Conservation (phyloP, 495 filamentous ascomycete species). For the Eremomyces bilateralis region DNA sequence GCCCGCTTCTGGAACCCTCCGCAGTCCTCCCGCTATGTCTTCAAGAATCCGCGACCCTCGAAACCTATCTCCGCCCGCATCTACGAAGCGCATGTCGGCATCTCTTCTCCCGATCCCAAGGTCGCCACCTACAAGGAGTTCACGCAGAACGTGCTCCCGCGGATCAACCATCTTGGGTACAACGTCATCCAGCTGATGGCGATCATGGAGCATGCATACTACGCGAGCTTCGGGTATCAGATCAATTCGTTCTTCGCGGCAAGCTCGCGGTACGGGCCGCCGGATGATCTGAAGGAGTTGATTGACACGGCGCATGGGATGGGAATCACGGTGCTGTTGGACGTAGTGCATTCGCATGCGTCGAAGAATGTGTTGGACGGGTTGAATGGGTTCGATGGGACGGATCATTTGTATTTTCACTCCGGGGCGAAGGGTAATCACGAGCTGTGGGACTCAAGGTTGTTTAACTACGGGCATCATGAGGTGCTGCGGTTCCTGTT, state of each 20-base stretch:
- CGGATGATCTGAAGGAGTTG: conserved; percentile 89
- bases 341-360: conserved; percentile 94
- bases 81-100: conserved; percentile 95
- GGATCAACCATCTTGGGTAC: conserved; percentile 80
- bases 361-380: conserved; percentile 93
- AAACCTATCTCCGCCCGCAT: conserved; percentile 75
- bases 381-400: conserved; percentile 83
- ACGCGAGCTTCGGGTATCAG: conserved; percentile 96
- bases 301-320: conserved; percentile 86
- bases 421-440: conserved; percentile 62
- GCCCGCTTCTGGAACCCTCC: conserved; percentile 95
- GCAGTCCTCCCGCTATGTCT: conserved; percentile 44
- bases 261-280: conserved; percentile 82
- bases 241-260: conserved; percentile 97
- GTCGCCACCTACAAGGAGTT: conserved; percentile 95
- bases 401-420: conserved; percentile 91
- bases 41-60: conserved; percentile 62
- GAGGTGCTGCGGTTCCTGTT: conserved; percentile 87
- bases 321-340: conserved; percentile 78
- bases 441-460: conserved; percentile 81
- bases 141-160: conserved; percentile 71
- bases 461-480: conserved; percentile 93
- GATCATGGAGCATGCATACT: conserved; percentile 98
- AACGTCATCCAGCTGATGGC: conserved; percentile 98
- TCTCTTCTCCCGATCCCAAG: conserved; percentile 72